A percentile compares a stretch with the other conserved stretches of the same genome.
Evolutionary conservation across 176 grass and related monocot genomes (phyloP).

Genomic region (Bromus sterilis): DNA sequence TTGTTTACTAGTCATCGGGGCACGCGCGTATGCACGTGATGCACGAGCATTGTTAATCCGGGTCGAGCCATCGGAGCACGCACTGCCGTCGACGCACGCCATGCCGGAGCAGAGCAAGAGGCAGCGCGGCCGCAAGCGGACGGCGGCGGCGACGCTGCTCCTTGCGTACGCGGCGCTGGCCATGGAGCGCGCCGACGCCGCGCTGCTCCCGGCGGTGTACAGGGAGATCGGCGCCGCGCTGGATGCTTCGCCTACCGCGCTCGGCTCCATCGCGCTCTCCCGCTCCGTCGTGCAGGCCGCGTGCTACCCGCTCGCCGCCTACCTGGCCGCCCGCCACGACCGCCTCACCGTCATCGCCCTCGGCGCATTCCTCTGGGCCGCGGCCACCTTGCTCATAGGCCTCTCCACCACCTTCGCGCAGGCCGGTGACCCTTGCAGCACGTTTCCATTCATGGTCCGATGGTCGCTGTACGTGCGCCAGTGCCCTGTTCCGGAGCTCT

Average conservation of each 20-base stretch:
- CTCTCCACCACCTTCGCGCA: constrained; percentile 60
- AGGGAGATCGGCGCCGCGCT: constrained; percentile 68
- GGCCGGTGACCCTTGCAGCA: constrained; percentile 19
- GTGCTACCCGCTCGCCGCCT: constrained; percentile 70
- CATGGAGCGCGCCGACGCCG: constrained; percentile 87
- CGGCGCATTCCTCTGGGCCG: constrained; percentile 83
- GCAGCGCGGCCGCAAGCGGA: background rate
- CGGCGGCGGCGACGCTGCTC: constrained; percentile 34
- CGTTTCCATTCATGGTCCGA: background rate
- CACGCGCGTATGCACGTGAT: background rate
- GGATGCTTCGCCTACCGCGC: constrained; percentile 46
- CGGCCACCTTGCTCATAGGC: constrained; percentile 62
- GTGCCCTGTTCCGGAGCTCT: background rate
- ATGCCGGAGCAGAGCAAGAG: constrained; percentile 24
- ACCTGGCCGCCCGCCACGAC: constrained; percentile 55
- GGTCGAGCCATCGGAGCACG: background rate
- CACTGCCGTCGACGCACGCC: background rate
- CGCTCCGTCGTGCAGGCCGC: constrained; percentile 72
- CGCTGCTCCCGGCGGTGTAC: constrained; percentile 78
- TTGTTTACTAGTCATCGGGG: background rate
- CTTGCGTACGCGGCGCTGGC: constrained; percentile 61
- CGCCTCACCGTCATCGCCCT: constrained; percentile 60
- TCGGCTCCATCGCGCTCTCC: constrained; percentile 68
- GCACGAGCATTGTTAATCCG: background rate
- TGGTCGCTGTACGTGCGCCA: background rate